Base-by-base conservation (phyloP, 2,329 filamentous ascomycete species). In the Pyrenophora tritici-repentis region DNA sequence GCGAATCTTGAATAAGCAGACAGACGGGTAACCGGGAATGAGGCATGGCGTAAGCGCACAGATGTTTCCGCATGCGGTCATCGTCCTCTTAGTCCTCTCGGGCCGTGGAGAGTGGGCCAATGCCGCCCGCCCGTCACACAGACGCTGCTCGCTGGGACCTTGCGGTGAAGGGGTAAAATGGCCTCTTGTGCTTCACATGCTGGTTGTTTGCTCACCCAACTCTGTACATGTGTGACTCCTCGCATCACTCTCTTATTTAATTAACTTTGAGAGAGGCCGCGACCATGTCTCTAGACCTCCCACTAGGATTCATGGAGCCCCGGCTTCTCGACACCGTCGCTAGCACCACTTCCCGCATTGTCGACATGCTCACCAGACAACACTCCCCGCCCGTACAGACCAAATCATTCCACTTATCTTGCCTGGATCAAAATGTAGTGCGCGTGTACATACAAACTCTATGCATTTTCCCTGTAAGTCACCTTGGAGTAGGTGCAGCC, bases 371-470 rank as follows among this genome's bases (percentile, higher is more conserved):
- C 52, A 52, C 62, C 54, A 68, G 63, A 48, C 50, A 61, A 42
- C 50, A 56, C 14, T 50, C 45, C 43, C 58, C 61, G 32, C 41
- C 50, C 20, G 55, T 54, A 47, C 57, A 56, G n/a, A 53, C 55
- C 37, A 59, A 59, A 32, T 55, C 53, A 6, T 62, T 72, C 46
- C 60, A 70, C 43, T 59, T 72, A 7, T 67, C 67, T 13, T 56
- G 61, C 37, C 26, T 67, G 16, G 69, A 72, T 40, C 68, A 72
- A 34, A 68, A 67, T 41, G 61, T 62, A 9, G 67, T 68, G 46
- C 65, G 69, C 33, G 66, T 66, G 6, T 71, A 71, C 50, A 69
- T 62, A 10, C 68, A 66, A 36, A 65, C 62, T 8, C 55, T 72
- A 14, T 58, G 59, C 34, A 61, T 70, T 0, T 72, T 72, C 33